Evolutionary conservation across 129 eudicot genomes (phyloP), one percentile per base, ranked within the genome.

Genomic region (Tagetes patula): DNA sequence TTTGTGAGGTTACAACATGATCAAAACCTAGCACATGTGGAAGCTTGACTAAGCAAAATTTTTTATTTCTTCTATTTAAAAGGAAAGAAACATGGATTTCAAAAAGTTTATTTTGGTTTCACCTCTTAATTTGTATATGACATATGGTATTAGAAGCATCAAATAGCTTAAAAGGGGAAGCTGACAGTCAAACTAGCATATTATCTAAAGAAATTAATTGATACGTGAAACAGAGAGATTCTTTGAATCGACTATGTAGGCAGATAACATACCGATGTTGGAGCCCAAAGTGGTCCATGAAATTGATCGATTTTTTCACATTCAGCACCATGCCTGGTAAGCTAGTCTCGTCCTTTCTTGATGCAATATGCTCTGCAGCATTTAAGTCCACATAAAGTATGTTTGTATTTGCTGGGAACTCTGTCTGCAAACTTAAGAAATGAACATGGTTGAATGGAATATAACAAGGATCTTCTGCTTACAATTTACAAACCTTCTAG

Each of bases 351-450:
- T 82, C 82, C 20, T 82, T 88, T 36, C 99, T 85, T 68, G 99
- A 94, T 61, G 81, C 99, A 83, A 90, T 80, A 67, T 75, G 80
- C 85, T 90, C 99, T 14, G 89, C 97, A 83, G 96, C 87, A 76
- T 79, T 83, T 79, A 94, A 77, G 87, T 90, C 99, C 76, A 94
- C 89, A 74, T 94, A 94, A 54, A 94, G 90, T 65, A 94, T 94
- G 72, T 94, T 94, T 80, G 99, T 94, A 76, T 94, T 94, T 78
- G 99, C 97, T 75, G 99, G 99, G 82, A 94, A 94, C 81, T 90
- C 91, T 60, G 81, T 81, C 88, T 87, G 96, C 86, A 87, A 84
- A 82, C 99, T 94, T 86, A 75, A 85, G 72, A 78, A 82, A 82
- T 55, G 59, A 81, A 77, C 56, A 47, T 67, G 72, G 81, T 80